A percentile compares a stretch with the other conserved stretches of the same genome.
Evolutionary conservation across 2,329 filamentous ascomycete genomes (phyloP).

Genomic region (Raffaelea albimanens): DNA sequence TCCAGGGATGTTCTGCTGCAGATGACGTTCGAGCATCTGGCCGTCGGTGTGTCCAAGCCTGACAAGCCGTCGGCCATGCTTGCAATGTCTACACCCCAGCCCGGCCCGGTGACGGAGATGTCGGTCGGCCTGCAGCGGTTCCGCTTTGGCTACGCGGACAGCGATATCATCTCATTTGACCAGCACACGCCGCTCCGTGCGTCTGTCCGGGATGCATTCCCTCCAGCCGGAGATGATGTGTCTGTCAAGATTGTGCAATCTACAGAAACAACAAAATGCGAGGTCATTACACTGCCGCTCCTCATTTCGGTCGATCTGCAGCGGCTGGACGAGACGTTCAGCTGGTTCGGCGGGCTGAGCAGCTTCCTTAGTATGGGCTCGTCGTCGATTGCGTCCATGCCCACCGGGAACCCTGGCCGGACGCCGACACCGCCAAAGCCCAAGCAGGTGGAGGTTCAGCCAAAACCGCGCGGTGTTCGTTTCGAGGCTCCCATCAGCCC

Average conservation of each 20-base stretch:
- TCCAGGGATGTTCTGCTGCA: conserved; percentile 43
- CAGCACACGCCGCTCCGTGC: conserved; percentile 45
- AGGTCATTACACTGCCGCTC: conserved; percentile 68
- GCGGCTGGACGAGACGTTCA: conserved; percentile 74
- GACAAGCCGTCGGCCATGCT: background rate
- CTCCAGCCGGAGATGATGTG: conserved; percentile 47
- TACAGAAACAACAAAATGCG: conserved; percentile 38
- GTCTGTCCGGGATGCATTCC: conserved; percentile 50
- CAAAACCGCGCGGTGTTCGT: conserved; percentile 45
- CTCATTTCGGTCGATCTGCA: conserved; percentile 69
- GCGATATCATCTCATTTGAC: conserved; percentile 56
- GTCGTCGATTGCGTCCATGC: conserved; percentile 60
- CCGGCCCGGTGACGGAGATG: conserved; percentile 16
- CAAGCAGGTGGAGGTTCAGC: background rate
- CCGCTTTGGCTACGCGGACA: conserved; percentile 51
- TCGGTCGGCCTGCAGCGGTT: conserved; percentile 46
- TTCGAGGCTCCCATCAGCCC: conserved; percentile 40
- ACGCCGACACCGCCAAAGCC: conserved; percentile 21
- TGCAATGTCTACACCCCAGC: background rate
- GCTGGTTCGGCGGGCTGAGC: conserved; percentile 84
- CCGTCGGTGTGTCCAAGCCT: conserved; percentile 19
- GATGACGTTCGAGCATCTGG: conserved; percentile 35
- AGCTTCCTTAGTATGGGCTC: conserved; percentile 81
- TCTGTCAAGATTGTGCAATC: conserved; percentile 42
- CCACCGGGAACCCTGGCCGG: background rate